Base-by-base conservation (phyloP, 1,284 basidiomycete genomes). In the Cryptococcus jaspeensis region DNA sequence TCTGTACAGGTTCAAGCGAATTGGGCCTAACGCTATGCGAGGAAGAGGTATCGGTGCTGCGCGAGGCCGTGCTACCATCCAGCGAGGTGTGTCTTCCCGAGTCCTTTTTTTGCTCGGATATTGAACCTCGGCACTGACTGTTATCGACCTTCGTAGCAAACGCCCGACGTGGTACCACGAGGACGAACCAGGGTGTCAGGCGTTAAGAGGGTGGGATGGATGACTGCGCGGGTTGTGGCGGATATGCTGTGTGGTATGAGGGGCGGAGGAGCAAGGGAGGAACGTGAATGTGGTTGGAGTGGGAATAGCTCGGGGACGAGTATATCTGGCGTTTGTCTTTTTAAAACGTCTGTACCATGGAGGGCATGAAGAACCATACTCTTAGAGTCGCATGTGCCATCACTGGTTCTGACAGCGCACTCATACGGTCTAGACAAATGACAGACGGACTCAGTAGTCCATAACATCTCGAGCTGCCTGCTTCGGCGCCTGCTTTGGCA, bases 1-100 rank as follows among this genome's bases (percentile, higher is more conserved):
- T 12, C 35, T 32, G 32, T 41, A 20, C 69, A 96, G 92, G 92
- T 97, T 99, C 82, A 99, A 99, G 81, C 88, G 95, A 64, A 91
- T 97, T 50, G 94, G 95, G 47, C 92, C 94, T 16, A 97, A 98
- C 75, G 94, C 93, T 40, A 97, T 99, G 93, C 89, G 90, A 71
- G 96, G 96, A 71, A 84, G 95, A 65, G 96, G 96, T 86, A 99
- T 99, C 74, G 96, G 96, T 74, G 96, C 93, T 44, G 73, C 74
- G 11, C 67, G 78, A 65, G 78, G 78, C 56, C 74, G 78, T 55
- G 78, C 78, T 13, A 79, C 78, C 36, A 79, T 79, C 59, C 72
- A 77, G 59, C 68, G 78, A 55, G 75, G 73, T 74, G 49, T 63
- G 72, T 63, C 15, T 37, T 53, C 43, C 58, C 60, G 50, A 36